Percentiles rank a stretch among this genome's conserved stretches.
Evolutionary conservation across 148 eudicot genomes (phyloP).

Genomic region (Gaultheria prostrata): DNA sequence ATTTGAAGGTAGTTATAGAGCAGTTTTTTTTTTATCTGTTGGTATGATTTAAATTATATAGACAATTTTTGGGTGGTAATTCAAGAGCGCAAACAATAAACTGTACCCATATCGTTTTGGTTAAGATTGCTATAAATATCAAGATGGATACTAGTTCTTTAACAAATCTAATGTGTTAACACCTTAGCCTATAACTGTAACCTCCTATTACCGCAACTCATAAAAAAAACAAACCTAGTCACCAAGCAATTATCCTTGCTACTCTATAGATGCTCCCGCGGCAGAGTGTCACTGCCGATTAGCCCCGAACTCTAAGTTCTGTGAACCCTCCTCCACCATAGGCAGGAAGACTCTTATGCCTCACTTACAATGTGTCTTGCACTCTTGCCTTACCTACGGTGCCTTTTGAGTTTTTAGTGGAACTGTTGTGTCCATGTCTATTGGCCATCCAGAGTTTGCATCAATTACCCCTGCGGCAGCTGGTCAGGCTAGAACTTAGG

Average conservation of each 20-base stretch:
- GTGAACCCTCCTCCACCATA: background rate
- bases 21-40: background rate
- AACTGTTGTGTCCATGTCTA: background rate
- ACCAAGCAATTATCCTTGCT: background rate
- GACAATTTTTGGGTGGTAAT: background rate
- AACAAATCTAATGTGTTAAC: background rate
- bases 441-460: background rate
- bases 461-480: background rate
- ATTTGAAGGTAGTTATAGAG: background rate
- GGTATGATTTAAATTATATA: background rate
- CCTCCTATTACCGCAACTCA: background rate
- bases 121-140: background rate
- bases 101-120: background rate
- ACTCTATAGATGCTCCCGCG: background rate
- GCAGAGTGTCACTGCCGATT: background rate
- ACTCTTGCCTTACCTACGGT: background rate
- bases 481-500: background rate
- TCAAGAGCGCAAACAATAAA: background rate
- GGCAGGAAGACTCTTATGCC: background rate
- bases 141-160: background rate
- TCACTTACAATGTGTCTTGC: background rate
- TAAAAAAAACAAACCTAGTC: background rate
- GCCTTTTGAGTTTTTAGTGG: constrained; percentile 2
- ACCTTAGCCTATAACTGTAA: background rate
- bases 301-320: too few relatives aligned